These are phyloP conservation scores for Cubamyces lactineus DNA, from an alignment of 768 basidiomycete species.

Conservation along the genomic window DNA sequence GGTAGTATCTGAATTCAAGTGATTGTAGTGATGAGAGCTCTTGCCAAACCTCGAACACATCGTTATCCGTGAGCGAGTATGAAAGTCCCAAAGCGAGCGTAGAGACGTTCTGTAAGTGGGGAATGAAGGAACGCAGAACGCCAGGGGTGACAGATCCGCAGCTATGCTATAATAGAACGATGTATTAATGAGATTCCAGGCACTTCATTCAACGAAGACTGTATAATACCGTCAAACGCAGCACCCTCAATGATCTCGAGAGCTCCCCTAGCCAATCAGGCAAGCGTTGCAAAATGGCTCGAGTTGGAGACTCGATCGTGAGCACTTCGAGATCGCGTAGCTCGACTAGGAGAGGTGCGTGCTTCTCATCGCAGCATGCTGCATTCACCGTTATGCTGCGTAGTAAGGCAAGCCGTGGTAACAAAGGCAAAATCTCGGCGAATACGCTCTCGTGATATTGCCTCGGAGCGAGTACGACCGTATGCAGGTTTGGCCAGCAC, in stretches of 20 bases:
- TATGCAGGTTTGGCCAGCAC: conserved; percentile 24
- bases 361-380: conserved; percentile 14
- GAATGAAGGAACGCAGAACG: conserved; percentile 48
- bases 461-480: conserved; percentile 20
- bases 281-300: conserved; percentile 31
- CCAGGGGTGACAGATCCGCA: conserved; percentile 70
- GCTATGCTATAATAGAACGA: conserved; percentile 47
- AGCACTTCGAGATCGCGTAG: conserved; percentile 25
- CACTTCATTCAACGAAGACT: too few relatives aligned
- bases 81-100: conserved; percentile 58
- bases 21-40: conserved; percentile 44
- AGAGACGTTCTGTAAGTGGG: conserved; percentile 37
- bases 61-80: conserved; percentile 58
- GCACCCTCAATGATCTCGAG: conserved; percentile 37
- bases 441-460: conserved; percentile 21
- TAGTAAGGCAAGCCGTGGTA: conserved; percentile 15
- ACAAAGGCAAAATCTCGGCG: conserved; percentile 15
- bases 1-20: conserved; percentile 53
- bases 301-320: conserved; percentile 28
- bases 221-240: conserved; percentile 41
- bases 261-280: conserved; percentile 45
- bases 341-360: conserved; percentile 14
- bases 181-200: too few relatives aligned
- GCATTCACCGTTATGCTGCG: conserved; percentile 24
- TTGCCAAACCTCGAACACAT: conserved; percentile 52